Base-by-base conservation (phyloP, 306 rosid species). In the Lathyrus oleraceus region DNA sequence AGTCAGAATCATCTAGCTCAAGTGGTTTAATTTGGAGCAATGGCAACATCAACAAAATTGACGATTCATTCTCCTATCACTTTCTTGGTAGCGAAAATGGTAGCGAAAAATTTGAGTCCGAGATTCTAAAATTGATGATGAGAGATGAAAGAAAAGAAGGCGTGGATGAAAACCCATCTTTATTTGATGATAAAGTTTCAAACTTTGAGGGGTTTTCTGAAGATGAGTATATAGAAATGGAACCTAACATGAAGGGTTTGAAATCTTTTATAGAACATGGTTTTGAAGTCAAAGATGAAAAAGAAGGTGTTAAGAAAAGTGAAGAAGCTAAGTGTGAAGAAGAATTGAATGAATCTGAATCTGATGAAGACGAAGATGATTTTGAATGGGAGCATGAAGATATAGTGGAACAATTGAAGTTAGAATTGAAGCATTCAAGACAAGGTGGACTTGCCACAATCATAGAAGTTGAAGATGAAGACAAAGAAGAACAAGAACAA, bases 391-490 rank as follows among this genome's bases (percentile, higher is more conserved):
- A 93, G 71, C 94, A 90, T 39, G 90, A 82, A 20, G 94, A 90
- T 45, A 32, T 93, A 15, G 87, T 93, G 17, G 89, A 90, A 45
- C 97, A 90, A 56, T 73, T 93, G 32, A 91, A 80, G 72, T 28
- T 77, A 68, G 98, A 93, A 53, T 67, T 93, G 66, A 83, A n/a
- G 76, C 85, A 80, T 82, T 82, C 83, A 11, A 87, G 91, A 73
- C 84, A 80, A 27, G 91, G 97, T 30, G 90, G 96, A 32, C 90
- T 93, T 65, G 82, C 88, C 2, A 87, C 98, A 35, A 93, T 93
- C 76, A 56, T 78, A 21, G 98, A 93, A 78, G 23, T 21, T 21
- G 96, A 88, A 53, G 93, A 84, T 30, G 93, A 76, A 4, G 75
- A 69, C 6, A 77, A 74, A 0, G 63, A 49, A 0, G 72, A 15